Evolutionary conservation across 352 stramenopile species (phyloP).

Genomic region (Peronospora farinosa): DNA sequence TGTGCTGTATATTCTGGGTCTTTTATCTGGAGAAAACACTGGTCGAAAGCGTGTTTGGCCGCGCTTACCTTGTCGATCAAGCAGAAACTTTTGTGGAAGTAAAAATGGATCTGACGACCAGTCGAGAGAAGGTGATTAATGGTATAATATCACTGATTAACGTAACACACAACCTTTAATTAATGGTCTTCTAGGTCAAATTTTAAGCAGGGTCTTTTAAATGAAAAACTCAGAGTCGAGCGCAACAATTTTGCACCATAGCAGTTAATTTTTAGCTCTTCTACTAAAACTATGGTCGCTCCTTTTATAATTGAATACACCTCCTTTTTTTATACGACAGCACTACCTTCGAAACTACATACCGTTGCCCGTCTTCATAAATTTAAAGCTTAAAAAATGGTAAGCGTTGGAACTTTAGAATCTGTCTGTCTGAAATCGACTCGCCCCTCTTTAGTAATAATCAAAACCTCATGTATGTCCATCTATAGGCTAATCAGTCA

Average conservation of each 20-base stretch:
- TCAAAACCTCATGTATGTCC: background rate
- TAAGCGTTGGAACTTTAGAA: background rate
- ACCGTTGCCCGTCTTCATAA: no score
- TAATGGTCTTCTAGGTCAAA: conserved; percentile 21
- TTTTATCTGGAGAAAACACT: conserved; percentile 12
- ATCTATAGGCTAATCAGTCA: conserved; percentile 67
- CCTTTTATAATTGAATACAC: no score
- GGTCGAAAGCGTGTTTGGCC: conserved; percentile 9
- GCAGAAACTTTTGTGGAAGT: conserved; percentile 11
- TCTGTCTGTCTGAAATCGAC: background rate
- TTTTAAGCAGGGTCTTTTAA: no score
- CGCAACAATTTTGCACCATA: no score
- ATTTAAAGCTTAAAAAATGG: no score
- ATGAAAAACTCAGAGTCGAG: no score
- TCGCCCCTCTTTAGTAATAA: background rate
- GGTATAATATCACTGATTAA: background rate
- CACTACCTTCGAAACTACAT: no score
- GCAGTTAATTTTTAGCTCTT: conserved; percentile 31
- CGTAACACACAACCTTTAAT: no score
- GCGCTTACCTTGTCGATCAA: conserved; percentile 7
- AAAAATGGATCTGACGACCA: no score
- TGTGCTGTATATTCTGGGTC: conserved; percentile 23
- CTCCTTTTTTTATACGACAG: no score
- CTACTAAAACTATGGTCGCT: no score
- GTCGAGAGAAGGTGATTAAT: background rate